Base-by-base conservation (phyloP, 2,329 filamentous ascomycete species). In the Chaetomium globosum region DNA sequence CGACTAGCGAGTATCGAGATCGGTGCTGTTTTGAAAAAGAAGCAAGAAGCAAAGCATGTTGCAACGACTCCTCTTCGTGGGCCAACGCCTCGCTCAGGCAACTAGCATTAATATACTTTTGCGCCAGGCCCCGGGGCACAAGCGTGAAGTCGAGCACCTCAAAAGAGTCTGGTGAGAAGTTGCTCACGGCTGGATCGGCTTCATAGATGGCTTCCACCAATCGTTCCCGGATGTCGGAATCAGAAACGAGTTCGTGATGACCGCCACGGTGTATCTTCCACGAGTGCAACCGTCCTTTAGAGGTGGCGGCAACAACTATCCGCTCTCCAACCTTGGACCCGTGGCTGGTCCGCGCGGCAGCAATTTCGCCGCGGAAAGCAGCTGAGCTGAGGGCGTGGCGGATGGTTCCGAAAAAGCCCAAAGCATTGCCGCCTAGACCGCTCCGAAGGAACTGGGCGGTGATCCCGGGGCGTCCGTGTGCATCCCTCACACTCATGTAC, bases 231-330 rank as follows among this genome's bases (percentile, higher is more conserved):
- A 88, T 81, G 75, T 96, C 90, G 26, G 88, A 81, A 67, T 94
- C 91, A 30, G 85, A 84, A 55, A 90, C 85, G 56, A 92, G 83
- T 52, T 90, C 87, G 73, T 93, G 89, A 70, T 93, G 91, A 39
- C 93, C 93, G 67, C 91, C 91, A 76, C 94, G 92, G 73, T 94
- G 92, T 52, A 97, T 83, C 73, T 90, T 91, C 95, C 95, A 99
- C 8, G 89, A 84, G 71, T 96, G 89, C 30, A 99, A 79, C 65
- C 88, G 85, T 31, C 91, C 94, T 71, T 89, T 89, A 61, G 87
- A 84, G 1, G 93, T 95, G 16, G 89, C 87, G 46, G 93, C 87
- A 55, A 97, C 85, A 39, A 97, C 83, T 71, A 93, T 92, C 74
- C 93, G 88, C 77, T 97, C 93, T 28, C 93, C 93, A 68, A 92